Evolutionary conservation across 805 yeast genomes (phyloP), one percentile per base, ranked within the genome.

Genomic region (Metschnikowia kunwiensis): DNA sequence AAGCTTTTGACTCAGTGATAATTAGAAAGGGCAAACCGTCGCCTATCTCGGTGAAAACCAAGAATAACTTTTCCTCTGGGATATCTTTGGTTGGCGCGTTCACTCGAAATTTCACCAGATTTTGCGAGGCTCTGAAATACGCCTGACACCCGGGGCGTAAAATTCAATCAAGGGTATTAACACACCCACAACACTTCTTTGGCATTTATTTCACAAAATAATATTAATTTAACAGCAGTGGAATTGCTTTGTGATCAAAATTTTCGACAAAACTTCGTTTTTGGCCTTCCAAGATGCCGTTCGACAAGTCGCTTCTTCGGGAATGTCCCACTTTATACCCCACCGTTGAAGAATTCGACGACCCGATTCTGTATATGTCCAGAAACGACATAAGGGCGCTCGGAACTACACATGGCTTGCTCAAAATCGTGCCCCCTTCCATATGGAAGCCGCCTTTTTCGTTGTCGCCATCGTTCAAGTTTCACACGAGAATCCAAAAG

Each of bases 401-500:
- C 24, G 82, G 81, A 4, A 57, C 58, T 7, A 47, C 63, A 32
- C 74, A 57, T 47, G 82, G 82, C 2, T 60, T 77, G n/a, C 55
- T 77, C 20, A 77, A 77, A 48, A 49, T 77, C 2, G 61, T 65
- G 7, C 82, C 82, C 5, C 82, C 82, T 0, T 36, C 44, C 12
- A 58, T 50, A n/a, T 77, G 80, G 80, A 54, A 53, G 30, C 80
- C 82, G 0, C 77, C 76, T 0, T 71, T 82, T 44, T 68, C 78
- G 36, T 61, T 83, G 14, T 68, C 82, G 32, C 63, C 66, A 30
- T 50, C 61, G 5, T 83, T 84, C 57, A 68, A 60, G 32, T 84
- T 85, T 52, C 80, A 76, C 43, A 82, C 87, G 7, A 58, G 94
- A 36, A 54, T 80, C n/a, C 93, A 84, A 54, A 74, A 70, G 30